Conservation (phyloP, 129 eudicot genomes). For the Lonicera japonica region DNA sequence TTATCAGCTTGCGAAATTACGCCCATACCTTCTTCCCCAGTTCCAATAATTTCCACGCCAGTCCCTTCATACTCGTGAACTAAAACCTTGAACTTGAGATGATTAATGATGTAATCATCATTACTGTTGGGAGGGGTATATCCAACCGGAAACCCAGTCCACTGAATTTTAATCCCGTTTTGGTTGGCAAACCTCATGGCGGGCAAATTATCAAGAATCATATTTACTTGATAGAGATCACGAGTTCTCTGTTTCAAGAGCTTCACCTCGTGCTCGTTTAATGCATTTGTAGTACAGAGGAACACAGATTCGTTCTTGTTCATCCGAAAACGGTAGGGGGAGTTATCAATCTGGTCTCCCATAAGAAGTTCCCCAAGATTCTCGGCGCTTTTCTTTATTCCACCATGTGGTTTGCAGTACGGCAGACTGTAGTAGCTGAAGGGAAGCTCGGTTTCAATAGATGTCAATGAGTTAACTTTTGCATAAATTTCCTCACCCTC, state of each 20-base stretch:
- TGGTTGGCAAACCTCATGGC: constrained; percentile 55
- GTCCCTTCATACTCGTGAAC: constrained; percentile 76
- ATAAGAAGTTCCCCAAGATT: constrained; percentile 75
- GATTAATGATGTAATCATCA: constrained; percentile 69
- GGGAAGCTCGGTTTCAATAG: constrained; percentile 80
- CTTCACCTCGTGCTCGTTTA: constrained; percentile 60
- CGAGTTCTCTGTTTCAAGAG: constrained; percentile 74
- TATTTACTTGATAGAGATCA: constrained; percentile 69
- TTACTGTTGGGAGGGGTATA: constrained; percentile 38
- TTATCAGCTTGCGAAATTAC: constrained; percentile 59
- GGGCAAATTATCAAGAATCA: constrained; percentile 66
- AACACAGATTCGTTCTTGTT: constrained; percentile 59
- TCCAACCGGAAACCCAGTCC: constrained; percentile 77
- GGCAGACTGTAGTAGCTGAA: constrained; percentile 78
- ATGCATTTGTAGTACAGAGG: constrained; percentile 55
- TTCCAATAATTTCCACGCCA: constrained; percentile 73
- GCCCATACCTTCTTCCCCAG: constrained; percentile 90
- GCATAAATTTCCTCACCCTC: constrained; percentile 46
- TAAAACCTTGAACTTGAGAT: constrained; percentile 55
- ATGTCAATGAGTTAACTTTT: constrained; percentile 72
- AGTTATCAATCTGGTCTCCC: constrained; percentile 89
- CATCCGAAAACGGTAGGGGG: constrained; percentile 73
- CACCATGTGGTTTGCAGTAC: constrained; percentile 59
- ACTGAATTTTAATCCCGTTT: constrained; percentile 54
- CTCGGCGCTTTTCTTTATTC: constrained; percentile 72